A percentile compares a stretch with the other conserved stretches of the same genome.
Conservation (phyloP, 176 grass and related monocot genomes). For the Alopecurus myosuroides region DNA sequence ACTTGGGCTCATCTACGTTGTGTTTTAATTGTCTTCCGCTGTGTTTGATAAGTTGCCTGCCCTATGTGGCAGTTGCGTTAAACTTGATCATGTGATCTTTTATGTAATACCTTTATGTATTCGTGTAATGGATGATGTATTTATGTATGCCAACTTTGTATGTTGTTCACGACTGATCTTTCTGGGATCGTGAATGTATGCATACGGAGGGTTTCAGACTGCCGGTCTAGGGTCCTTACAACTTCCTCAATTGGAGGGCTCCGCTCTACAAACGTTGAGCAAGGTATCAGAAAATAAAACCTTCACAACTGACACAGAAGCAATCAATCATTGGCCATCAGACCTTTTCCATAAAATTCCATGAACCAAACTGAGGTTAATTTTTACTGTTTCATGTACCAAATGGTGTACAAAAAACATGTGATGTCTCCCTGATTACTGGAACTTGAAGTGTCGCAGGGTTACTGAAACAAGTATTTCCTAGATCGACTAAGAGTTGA, state of each 20-base stretch:
- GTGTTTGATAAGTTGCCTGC: too few relatives aligned
- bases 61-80: too few relatives aligned
- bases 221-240: too few relatives aligned
- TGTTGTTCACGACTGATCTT: too few relatives aligned
- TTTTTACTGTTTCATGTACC: not conserved
- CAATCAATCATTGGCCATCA: not conserved
- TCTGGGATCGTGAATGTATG: too few relatives aligned
- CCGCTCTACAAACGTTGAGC: constrained; percentile 47
- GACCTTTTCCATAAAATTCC: not conserved
- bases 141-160: too few relatives aligned
- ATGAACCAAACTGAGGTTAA: not conserved
- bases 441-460: not conserved
- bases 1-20: too few relatives aligned
- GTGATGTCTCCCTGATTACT: not conserved
- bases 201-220: too few relatives aligned
- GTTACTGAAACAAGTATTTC: not conserved
- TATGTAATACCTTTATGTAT: too few relatives aligned
- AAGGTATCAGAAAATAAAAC: not conserved
- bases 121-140: too few relatives aligned
- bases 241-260: constrained; percentile 91
- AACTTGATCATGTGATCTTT: too few relatives aligned
- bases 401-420: not conserved
- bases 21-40: too few relatives aligned
- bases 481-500: not conserved
- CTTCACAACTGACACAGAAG: not conserved